Percentiles rank a stretch among this genome's conserved stretches.
Conservation (phyloP, 371 early-diverging fungal genomes). For the Mortierella sp. region DNA sequence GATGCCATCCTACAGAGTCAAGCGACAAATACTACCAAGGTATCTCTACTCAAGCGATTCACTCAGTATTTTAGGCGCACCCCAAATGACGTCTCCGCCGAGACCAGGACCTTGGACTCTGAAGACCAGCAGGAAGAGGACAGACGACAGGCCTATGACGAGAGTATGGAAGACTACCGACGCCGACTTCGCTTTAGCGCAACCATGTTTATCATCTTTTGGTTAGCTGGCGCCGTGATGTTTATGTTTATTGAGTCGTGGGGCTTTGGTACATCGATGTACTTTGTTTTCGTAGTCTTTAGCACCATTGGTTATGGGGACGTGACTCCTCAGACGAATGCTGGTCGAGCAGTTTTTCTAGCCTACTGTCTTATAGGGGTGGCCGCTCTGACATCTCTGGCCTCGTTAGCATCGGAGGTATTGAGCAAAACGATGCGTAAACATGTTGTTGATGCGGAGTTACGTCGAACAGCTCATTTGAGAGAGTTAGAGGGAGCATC, state of each 20-base stretch:
- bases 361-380: constrained; percentile 35
- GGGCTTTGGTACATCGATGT: constrained; percentile 28
- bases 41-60: too few relatives aligned
- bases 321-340: constrained; percentile 21
- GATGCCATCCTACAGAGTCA: too few relatives aligned
- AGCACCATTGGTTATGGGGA: constrained; percentile 41
- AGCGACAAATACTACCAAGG: too few relatives aligned
- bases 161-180: constrained; percentile 35
- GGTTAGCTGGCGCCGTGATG: constrained; percentile 35
- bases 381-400: constrained; percentile 38
- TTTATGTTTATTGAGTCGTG: constrained; percentile 37
- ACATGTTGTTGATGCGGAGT: constrained; percentile 35
- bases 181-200: constrained; percentile 23
- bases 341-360: constrained; percentile 33
- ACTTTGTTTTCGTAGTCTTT: constrained; percentile 33
- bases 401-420: constrained; percentile 38
- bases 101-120: neutral
- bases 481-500: constrained; percentile 11
- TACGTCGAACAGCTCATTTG: constrained; percentile 16
- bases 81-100: neutral
- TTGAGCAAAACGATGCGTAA: constrained; percentile 35
- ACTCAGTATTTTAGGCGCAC: neutral
- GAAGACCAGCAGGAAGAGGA: constrained; percentile 30
- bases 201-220: constrained; percentile 26
- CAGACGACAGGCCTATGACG: constrained; percentile 16